Conservation (phyloP, 441 rosid genomes). For the Hypseocharis bilobata region DNA sequence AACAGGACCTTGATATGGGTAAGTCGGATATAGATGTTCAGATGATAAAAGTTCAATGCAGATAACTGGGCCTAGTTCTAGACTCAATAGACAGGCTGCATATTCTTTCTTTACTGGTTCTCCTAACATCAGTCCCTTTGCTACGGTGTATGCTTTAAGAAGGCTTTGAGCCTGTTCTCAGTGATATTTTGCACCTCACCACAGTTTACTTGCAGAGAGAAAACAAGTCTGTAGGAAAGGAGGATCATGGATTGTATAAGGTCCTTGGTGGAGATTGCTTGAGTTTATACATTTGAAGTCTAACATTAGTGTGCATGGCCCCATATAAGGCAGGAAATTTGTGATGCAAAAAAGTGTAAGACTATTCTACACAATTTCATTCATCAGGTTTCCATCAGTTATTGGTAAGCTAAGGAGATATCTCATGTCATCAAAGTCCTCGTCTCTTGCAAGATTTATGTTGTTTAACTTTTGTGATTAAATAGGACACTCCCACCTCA, state of each 20-base stretch:
- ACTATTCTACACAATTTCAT: background rate
- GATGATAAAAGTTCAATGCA: background rate
- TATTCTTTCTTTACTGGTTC: background rate
- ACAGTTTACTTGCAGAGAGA: background rate
- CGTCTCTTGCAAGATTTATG: too few species aligned
- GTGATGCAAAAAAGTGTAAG: background rate
- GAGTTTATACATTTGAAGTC: background rate
- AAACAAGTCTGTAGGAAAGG: background rate
- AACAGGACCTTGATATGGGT: background rate
- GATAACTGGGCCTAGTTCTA: background rate
- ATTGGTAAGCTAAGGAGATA: background rate
- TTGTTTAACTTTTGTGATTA: too few species aligned
- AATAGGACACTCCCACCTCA: too few species aligned
- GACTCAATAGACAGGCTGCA: background rate
- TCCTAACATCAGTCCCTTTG: background rate
- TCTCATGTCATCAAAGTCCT: too few species aligned
- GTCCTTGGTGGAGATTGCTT: background rate
- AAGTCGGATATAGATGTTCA: background rate
- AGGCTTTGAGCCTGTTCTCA: background rate
- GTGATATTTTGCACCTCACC: background rate
- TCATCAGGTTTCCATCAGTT: background rate
- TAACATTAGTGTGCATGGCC: too few species aligned
- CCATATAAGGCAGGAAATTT: background rate
- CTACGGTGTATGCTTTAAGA: background rate
- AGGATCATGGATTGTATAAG: background rate